Base-by-base conservation (phyloP, 116 monocot species). In the Papilionanthe hybrid region DNA sequence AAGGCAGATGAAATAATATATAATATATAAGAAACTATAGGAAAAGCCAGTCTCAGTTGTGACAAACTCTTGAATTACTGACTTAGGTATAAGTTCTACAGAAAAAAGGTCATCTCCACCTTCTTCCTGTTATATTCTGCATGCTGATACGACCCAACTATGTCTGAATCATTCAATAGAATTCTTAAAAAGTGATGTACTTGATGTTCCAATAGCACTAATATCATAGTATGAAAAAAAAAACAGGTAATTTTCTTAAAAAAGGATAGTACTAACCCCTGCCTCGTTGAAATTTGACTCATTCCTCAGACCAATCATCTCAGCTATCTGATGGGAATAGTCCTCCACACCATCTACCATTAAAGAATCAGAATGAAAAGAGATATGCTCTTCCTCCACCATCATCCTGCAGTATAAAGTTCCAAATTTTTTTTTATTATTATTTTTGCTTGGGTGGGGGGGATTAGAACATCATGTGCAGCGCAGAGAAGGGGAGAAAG, bases 281-380 rank as follows among this genome's bases (percentile, higher is more conserved):
- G 94, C 94, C 37, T 93, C 87, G 68, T 91, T 94, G 83, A 96
- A 94, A 83, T 90, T 89, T 28, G 89, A 92, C 63, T 92, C 94
- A 81, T 89, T 94, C 79, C 90, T 90, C 55, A 96, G 78, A 55
- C 94, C 96, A 73, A 94, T 87, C 96, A 96, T 96, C 79, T 96
- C 96, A 12, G 96, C 94, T 69, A 96, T 94, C 83, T 96, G 96
- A 91, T 96, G 94, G 18, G 92, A 85, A 78, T 96, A 96, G 78
- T 96, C 96, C 79, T 96, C 94, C 9, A 96, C 90, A 42, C 96
- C 96, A 79, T 96, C 92, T 58, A 91, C 90, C 96, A 96, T 96
- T 27, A 94, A 77, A 45, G 96, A 93, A 58, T 89, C 92, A 9
- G 96, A 94, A 18, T 83, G 88, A 78, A 96, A 96, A 5, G 94